Evolutionary conservation across 1,139 yeast species (phyloP).

Genomic region (Nadsonia commutata): DNA sequence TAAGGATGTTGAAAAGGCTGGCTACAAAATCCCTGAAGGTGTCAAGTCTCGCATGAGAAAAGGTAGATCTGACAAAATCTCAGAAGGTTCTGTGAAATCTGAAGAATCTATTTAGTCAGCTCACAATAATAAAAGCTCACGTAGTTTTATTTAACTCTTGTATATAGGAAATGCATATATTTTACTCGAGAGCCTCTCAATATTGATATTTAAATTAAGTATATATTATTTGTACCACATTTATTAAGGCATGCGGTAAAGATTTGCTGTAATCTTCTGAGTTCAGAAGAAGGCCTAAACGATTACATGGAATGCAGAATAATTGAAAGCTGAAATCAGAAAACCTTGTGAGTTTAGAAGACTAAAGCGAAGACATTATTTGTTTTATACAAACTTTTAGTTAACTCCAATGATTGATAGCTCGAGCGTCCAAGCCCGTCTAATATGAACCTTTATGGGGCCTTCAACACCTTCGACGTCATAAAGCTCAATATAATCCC

Average conservation of each 20-base stretch:
- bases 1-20: background rate
- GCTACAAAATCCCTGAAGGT: background rate
- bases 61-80: background rate
- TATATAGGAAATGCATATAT: background rate
- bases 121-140: background rate
- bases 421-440: slow-evolving; percentile 80
- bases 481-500: slow-evolving; percentile 52
- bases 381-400: too few species aligned
- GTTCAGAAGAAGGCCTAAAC: too few species aligned
- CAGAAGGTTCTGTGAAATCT: background rate
- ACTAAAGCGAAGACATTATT: too few species aligned
- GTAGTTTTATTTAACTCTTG: background rate
- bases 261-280: too few species aligned
- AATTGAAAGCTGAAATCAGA: too few species aligned
- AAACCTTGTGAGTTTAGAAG: too few species aligned
- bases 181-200: too few species aligned
- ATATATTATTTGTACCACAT: too few species aligned
- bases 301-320: too few species aligned
- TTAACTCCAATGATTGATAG: slow-evolving; percentile 27
- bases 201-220: too few species aligned
- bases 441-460: slow-evolving; percentile 45
- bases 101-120: background rate
- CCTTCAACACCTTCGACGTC: slow-evolving; percentile 33
- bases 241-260: too few species aligned
- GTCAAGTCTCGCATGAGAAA: background rate